These are phyloP conservation scores for Pholiota microspora DNA, from an alignment of 768 basidiomycete genomes.

Conservation along the genomic window DNA sequence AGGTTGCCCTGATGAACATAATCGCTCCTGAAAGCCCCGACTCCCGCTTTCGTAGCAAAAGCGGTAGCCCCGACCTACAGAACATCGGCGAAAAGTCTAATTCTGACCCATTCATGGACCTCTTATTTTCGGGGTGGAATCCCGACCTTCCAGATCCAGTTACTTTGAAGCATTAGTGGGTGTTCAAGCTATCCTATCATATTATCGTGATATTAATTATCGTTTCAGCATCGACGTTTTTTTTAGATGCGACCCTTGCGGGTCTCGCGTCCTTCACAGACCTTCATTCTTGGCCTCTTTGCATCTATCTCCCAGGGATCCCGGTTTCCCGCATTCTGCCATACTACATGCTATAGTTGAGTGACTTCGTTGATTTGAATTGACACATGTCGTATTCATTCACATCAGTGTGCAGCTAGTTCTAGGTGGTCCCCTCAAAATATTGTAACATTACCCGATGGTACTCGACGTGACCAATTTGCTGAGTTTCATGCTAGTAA, in stretches of 20 bases:
- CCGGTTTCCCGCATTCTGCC: constrained; percentile 85
- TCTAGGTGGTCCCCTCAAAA: constrained; percentile 81
- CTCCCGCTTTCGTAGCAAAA: constrained; percentile 39
- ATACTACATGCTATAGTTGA: constrained; percentile 88
- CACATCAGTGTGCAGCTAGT: constrained; percentile 71
- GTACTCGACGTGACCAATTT: constrained; percentile 78
- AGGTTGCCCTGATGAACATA: constrained; percentile 40
- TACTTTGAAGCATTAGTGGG: constrained; percentile 74
- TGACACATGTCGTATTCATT: constrained; percentile 15
- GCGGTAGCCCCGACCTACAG: constrained; percentile 49
- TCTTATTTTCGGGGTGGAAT: constrained; percentile 81
- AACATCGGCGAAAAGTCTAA: constrained; percentile 32
- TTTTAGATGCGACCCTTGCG: constrained; percentile 86
- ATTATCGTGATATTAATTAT: constrained; percentile 7
- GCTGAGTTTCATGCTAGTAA: constrained; percentile 87
- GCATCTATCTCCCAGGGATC: constrained; percentile 76
- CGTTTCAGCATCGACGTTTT: constrained; percentile 73
- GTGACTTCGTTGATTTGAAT: constrained; percentile 11
- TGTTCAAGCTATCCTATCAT: background rate
- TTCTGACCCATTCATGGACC: constrained; percentile 57
- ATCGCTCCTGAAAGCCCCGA: constrained; percentile 37
- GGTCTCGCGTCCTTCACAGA: constrained; percentile 79
- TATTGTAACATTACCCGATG: constrained; percentile 66
- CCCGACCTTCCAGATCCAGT: constrained; percentile 78
- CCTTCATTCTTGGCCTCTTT: constrained; percentile 79